Evolutionary conservation across 2,329 filamentous ascomycete species (phyloP).

Genomic region (Biscogniauxia marginata): DNA sequence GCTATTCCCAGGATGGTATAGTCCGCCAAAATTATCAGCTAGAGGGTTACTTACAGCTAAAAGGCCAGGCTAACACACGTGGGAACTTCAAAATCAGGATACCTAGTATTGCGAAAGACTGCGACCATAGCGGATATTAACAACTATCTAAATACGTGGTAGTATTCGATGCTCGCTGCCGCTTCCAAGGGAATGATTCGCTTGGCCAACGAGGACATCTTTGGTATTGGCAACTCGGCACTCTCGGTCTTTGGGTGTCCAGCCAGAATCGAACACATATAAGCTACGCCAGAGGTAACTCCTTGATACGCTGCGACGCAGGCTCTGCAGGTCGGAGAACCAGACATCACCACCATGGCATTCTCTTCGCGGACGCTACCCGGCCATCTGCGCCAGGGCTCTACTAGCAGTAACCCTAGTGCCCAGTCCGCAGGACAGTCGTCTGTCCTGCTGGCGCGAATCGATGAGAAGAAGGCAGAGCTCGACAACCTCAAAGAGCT

Average conservation of each 20-base stretch:
- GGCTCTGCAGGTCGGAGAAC: not conserved
- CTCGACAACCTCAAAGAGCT: constrained; percentile 76
- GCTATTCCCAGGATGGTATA: not conserved
- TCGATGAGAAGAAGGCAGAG: constrained; percentile 83
- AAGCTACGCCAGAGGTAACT: not conserved
- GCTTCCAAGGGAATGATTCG: not conserved
- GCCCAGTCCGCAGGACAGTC: constrained; percentile 59
- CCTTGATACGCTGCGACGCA: not conserved
- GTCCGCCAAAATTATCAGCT: not conserved
- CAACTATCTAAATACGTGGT: not conserved
- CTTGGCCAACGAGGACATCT: not conserved
- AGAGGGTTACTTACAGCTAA: not conserved
- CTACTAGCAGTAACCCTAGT: constrained; percentile 42
- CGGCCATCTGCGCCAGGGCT: constrained; percentile 66
- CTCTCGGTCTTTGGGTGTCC: not conserved
- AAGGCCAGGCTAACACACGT: not conserved
- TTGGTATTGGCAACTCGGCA: not conserved
- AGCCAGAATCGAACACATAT: not conserved
- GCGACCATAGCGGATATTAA: not conserved
- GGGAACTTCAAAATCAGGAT: not conserved
- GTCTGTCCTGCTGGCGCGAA: constrained; percentile 68
- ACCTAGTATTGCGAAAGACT: not conserved
- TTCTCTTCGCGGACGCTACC: constrained; percentile 58
- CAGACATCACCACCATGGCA: constrained; percentile 44
- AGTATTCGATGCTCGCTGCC: not conserved